Evolutionary conservation across 129 eudicot genomes (phyloP), one percentile per base, ranked within the genome.

Genomic region (Kitagawia praeruptora): DNA sequence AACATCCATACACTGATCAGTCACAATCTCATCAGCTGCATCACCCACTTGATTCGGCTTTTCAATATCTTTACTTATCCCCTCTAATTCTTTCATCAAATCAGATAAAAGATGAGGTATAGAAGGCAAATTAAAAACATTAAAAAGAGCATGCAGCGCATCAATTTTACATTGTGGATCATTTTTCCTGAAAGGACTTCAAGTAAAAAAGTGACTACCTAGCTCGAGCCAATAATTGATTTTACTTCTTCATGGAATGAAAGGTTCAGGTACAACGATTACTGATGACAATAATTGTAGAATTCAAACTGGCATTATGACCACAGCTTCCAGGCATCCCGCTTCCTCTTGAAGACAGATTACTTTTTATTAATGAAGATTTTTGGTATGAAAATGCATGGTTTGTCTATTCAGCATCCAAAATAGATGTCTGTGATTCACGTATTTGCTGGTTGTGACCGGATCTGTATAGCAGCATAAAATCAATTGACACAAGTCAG

Each of bases 331-430:
- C 72, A 61, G 78, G 66, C 69, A 70, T 74, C 71, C 81, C 82
- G 63, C 74, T 83, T 79, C 82, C 88, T 75, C 83, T 74, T 23
- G 81, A 85, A 83, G 82, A 80, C 46, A 77, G 79, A 75, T 88
- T 85, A 84, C 81, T 80, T 81, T 47, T 81, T 28, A 85, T 76
- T 39, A 85, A 40, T 40, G 48, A 70, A 27, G 89, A 71, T 49
- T 93, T 89, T 28, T 80, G 78, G 72, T 87, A 83, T 56, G 93
- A 80, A 89, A 93, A 93, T 12, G 93, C 96, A 86, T 93, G 90
- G 74, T 97, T 91, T 74, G 98, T 93, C 79, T 91, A 90, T 91
- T 93, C 98, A 84, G 96, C 98, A 84, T 93, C 95, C 83, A 91
- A 86, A 81, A 91, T 89, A 42, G 97, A 93, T 47, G 88, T 80